Evolutionary conservation across 495 filamentous ascomycete genomes (phyloP), one percentile per base, ranked within the genome.

Genomic region (Aspergillus campestris): DNA sequence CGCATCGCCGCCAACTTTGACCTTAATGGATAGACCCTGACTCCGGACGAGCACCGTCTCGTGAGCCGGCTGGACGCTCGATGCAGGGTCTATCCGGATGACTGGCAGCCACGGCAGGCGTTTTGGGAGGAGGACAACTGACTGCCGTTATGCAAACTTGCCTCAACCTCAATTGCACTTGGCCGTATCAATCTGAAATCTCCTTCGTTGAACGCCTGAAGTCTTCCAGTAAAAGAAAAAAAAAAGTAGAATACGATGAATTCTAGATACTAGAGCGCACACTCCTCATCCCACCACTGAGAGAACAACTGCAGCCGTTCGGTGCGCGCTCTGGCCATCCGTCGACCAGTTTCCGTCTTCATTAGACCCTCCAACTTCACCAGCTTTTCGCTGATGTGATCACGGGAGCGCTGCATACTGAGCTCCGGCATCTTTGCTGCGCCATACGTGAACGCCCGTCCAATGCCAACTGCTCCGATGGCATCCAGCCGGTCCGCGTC

Each of bases 401-500:
- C 69, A 56, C 94, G 79, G 2, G 79, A 70, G 31, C 73, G 78
- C 0, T 67, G 58, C 80, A 94, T 77, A 28, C 68, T 69, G 39
- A 61, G 58, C 31, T 65, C 63, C 40, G 51, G 47, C 14, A 64
- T 60, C 65, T 76, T 80, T 7, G 80, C 83, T 0, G 80, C 87
- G 1, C 81, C 74, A 58, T 79, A 94, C 3, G 86, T 83, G 62
- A 95, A 94, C 36, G 77, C 74, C 34, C 90, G 61, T 3, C 77
- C 90, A 43, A 95, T 79, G 3, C 89, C 89, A 39, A 95, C 73
- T 0, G 86, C 87, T 2, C 90, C 90, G 52, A 95, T 78, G 3
- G 90, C 88, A 72, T 95, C 89, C 33, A 95, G 67, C 7, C 89
- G 73, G 66, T 95, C 90, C 2, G 89, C 90, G 63, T 95, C 89